Conservation (phyloP, 371 early-diverging fungal species). For the Apophysomyces variabilis region DNA sequence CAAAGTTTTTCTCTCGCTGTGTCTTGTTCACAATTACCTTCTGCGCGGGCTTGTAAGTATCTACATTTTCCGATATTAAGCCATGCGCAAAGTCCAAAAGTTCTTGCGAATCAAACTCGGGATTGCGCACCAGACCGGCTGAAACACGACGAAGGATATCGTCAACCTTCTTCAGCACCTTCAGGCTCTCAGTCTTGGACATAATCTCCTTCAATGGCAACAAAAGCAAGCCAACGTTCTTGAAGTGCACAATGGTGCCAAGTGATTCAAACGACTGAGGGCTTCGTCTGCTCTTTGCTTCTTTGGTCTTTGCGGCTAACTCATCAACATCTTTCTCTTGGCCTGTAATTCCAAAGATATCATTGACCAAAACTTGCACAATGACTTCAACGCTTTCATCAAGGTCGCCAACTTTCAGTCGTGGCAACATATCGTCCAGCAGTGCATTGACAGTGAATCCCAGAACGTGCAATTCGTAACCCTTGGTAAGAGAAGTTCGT, state of each 20-base stretch:
- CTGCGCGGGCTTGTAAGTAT: conserved; percentile 52
- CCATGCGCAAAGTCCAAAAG: conserved; percentile 82
- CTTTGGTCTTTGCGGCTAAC: conserved; percentile 86
- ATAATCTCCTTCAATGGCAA: conserved; percentile 88
- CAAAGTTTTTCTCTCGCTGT: conserved; percentile 65
- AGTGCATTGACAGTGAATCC: conserved; percentile 88
- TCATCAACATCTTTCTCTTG: conserved; percentile 91
- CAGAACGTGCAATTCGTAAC: conserved; percentile 92
- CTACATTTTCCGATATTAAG: conserved; percentile 83
- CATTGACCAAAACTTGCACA: conserved; percentile 76
- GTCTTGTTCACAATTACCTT: conserved; percentile 53
- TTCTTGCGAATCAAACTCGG: conserved; percentile 65
- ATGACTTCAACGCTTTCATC: conserved; percentile 78
- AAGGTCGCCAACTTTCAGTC: conserved; percentile 70
- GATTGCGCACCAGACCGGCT: conserved; percentile 79
- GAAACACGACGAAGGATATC: conserved; percentile 78
- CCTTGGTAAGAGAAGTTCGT: conserved; percentile 75
- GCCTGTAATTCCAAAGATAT: conserved; percentile 90
- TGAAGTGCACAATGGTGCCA: conserved; percentile 66
- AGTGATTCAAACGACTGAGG: conserved; percentile 85
- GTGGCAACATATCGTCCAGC: conserved; percentile 67
- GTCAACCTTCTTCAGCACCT: conserved; percentile 77
- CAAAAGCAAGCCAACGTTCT: conserved; percentile 69
- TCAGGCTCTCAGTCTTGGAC: conserved; percentile 79
- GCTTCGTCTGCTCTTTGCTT: conserved; percentile 82